Percentiles rank a stretch among this genome's conserved stretches.
Evolutionary conservation across 2,329 filamentous ascomycete genomes (phyloP).

Genomic region (Trichoderma sp.): DNA sequence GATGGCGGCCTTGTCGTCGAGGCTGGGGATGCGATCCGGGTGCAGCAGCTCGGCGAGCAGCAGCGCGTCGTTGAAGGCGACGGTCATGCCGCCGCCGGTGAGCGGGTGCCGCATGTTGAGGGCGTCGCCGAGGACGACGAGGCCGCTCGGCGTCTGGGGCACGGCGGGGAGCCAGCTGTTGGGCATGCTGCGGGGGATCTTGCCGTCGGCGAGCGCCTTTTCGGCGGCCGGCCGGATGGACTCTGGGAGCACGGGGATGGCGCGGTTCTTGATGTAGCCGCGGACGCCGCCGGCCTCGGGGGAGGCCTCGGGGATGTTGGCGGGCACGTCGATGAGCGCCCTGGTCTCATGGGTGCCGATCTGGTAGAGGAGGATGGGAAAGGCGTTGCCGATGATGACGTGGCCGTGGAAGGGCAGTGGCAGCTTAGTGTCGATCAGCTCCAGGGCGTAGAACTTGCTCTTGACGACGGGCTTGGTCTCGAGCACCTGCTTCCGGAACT

Average conservation of each 20-base stretch:
- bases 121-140: conserved; percentile 86
- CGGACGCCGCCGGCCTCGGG: conserved; percentile 77
- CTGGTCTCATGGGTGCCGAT: conserved; percentile 94
- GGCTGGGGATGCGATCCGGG: conserved; percentile 63
- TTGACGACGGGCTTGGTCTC: conserved; percentile 64
- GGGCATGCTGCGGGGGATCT: conserved; percentile 81
- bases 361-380: conserved; percentile 87
- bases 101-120: conserved; percentile 99
- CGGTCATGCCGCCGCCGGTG: conserved; percentile 96
- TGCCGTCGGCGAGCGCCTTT: conserved; percentile 72
- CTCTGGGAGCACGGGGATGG: conserved; percentile 73
- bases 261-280: conserved; percentile 73
- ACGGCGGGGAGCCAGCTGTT: conserved; percentile 88
- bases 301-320: conserved; percentile 69
- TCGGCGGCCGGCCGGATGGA: conserved; percentile 70
- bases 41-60: conserved; percentile 71
- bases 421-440: conserved; percentile 82
- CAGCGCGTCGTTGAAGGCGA: conserved; percentile 89
- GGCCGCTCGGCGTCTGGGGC: conserved; percentile 54
- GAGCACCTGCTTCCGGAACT: conserved; percentile 80
- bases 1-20: conserved; percentile 66
- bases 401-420: conserved; percentile 76
- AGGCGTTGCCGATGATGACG: conserved; percentile 75
- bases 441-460: conserved; percentile 90
- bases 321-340: conserved; percentile 82